These are phyloP conservation scores for Euphorbia pulcherrima DNA, from an alignment of 345 rosid genomes.

Conservation along the genomic window DNA sequence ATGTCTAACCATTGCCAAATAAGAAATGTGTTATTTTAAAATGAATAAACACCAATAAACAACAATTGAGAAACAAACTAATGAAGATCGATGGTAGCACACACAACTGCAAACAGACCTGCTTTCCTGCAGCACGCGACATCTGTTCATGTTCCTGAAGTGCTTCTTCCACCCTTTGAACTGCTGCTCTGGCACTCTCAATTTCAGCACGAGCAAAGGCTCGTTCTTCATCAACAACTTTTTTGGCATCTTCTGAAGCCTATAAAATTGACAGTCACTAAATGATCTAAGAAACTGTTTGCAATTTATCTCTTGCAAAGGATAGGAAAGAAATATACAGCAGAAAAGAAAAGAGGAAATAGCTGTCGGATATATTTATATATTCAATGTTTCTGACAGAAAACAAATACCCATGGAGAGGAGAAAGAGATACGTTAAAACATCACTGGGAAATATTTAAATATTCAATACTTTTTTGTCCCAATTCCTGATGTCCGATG, in stretches of 20 bases:
- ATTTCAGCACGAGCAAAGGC: constrained; percentile 94
- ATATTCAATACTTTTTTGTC: not conserved
- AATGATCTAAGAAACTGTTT: constrained; percentile 4
- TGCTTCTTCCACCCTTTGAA: constrained; percentile 95
- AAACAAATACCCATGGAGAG: not conserved
- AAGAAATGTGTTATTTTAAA: not conserved
- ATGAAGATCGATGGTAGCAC: not conserved
- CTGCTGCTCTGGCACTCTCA: constrained; percentile 95
- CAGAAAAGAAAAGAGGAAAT: not conserved
- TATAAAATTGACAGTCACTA: constrained; percentile 25
- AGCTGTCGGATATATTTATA: not conserved
- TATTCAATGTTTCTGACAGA: not conserved
- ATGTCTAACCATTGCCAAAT: not conserved
- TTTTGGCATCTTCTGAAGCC: constrained; percentile 99
- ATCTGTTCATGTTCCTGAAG: constrained; percentile 73
- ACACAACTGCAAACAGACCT: constrained; percentile 27
- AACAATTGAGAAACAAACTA: not conserved
- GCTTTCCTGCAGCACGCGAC: constrained; percentile 78
- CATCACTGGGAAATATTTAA: not conserved
- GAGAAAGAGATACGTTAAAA: not conserved
- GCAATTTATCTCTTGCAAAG: not conserved
- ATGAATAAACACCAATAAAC: not conserved
- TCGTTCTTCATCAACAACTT: constrained; percentile 89
- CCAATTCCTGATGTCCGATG: not conserved
- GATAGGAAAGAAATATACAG: not conserved